Percentiles rank a stretch among this genome's conserved stretches.
phyloP scores from a whole-genome alignment of 192 early-diverging fungal genomes.

The Gaertneriomyces sp. region DNA sequence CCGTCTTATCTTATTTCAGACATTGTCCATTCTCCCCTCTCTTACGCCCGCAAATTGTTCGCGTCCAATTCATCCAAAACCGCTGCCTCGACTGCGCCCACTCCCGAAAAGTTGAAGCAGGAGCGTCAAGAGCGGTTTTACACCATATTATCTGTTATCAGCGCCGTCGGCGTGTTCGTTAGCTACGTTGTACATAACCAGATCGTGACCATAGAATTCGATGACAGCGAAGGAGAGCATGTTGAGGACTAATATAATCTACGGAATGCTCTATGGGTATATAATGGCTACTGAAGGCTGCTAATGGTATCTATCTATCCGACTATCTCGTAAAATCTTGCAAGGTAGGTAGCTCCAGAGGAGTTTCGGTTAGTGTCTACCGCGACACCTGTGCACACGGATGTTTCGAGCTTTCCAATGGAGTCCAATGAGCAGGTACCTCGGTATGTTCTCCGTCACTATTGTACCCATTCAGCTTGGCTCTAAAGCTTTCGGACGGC shows the following conservation, averaged over 20 bases:
- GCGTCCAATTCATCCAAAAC: not conserved
- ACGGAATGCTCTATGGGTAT: not conserved
- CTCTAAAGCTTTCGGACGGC: no score
- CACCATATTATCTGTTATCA: constrained; percentile 29
- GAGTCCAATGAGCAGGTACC: no score
- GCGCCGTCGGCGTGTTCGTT: constrained; percentile 41
- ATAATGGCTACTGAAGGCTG: no score
- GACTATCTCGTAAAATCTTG: no score
- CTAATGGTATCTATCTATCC: no score
- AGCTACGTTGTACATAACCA: constrained; percentile 61
- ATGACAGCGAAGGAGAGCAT: constrained; percentile 33
- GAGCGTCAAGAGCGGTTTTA: constrained; percentile 27
- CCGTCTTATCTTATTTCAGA: constrained; percentile 28
- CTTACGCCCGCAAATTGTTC: constrained; percentile 9
- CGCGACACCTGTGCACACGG: no score
- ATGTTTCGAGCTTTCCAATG: no score
- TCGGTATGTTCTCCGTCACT: no score
- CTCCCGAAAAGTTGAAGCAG: constrained; percentile 22
- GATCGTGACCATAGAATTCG: constrained; percentile 50
- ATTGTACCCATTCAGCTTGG: no score
- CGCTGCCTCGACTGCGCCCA: not conserved
- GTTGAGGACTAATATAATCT: constrained; percentile 20
- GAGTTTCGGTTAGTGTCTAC: no score
- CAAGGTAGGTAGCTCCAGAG: no score
- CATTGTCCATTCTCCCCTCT: constrained; percentile 11